These are phyloP conservation scores for Fraxinus pennsylvanica DNA, from an alignment of 257 asterid genomes.

Conservation along the genomic window DNA sequence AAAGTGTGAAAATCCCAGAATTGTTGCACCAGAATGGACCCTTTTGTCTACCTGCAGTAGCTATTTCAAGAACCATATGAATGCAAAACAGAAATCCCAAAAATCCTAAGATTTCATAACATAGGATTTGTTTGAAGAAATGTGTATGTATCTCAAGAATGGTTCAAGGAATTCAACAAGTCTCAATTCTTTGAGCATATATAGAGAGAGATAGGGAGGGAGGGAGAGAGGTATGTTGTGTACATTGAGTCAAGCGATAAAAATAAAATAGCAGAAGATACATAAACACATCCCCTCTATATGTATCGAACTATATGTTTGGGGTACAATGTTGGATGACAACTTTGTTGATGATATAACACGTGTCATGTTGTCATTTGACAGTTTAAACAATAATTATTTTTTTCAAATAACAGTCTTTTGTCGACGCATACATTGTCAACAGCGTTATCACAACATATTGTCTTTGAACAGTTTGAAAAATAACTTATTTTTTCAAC, in stretches of 20 bases:
- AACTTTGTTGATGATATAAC: too few relatives aligned
- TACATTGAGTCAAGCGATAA: slow-evolving; percentile 64
- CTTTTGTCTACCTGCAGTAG: neutral
- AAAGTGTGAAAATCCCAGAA: slow-evolving; percentile 13
- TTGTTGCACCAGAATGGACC: neutral
- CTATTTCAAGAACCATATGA: neutral
- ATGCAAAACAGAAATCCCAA: neutral
- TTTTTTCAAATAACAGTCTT: too few relatives aligned
- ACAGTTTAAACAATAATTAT: too few relatives aligned
- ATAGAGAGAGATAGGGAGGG: too few relatives aligned
- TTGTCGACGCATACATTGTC: too few relatives aligned
- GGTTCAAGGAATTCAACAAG: slow-evolving; percentile 23
- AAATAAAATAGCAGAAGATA: slow-evolving; percentile 25
- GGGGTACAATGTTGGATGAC: too few relatives aligned
- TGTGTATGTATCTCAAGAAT: slow-evolving; percentile 31
- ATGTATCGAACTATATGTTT: too few relatives aligned
- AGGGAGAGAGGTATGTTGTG: neutral
- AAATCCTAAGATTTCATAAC: slow-evolving; percentile 1
- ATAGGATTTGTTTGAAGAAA: slow-evolving; percentile 9
- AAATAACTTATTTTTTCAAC: too few relatives aligned
- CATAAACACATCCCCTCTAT: neutral
- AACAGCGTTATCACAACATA: too few relatives aligned
- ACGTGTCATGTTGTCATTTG: too few relatives aligned
- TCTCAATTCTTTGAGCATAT: neutral
- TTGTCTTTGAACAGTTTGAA: too few relatives aligned